A percentile compares a stretch with the other conserved stretches of the same genome.
Evolutionary conservation across 2,329 filamentous ascomycete species (phyloP).

Genomic region (Trichoderma sp.): DNA sequence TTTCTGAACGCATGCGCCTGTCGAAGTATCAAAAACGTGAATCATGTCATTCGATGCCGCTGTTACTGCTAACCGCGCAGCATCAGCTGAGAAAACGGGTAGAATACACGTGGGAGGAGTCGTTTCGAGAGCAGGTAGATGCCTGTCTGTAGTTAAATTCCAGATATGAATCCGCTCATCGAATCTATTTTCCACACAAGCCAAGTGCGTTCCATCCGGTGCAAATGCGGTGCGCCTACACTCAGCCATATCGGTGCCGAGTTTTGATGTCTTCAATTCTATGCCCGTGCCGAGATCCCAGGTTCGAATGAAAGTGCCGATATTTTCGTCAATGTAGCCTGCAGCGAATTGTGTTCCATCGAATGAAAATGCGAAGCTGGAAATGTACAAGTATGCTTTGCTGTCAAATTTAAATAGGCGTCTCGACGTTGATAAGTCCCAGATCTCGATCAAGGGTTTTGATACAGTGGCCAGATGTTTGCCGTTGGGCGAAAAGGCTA

Average conservation of each 20-base stretch:
- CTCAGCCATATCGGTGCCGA: fast-evolving
- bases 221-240: background rate
- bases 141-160: background rate
- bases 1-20: background rate
- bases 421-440: background rate
- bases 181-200: background rate
- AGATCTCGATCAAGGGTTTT: background rate
- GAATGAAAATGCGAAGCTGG: background rate
- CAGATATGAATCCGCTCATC: background rate
- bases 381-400: no score
- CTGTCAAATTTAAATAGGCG: background rate
- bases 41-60: background rate
- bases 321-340: fast-evolving
- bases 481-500: background rate
- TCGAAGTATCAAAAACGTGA: background rate
- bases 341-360: background rate
- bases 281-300: background rate
- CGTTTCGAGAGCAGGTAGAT: background rate
- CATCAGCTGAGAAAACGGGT: background rate
- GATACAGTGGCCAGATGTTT: background rate
- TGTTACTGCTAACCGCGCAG: background rate
- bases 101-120: no score
- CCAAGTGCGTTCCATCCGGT: background rate
- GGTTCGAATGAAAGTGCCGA: background rate
- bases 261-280: background rate